Percentiles rank a stretch among this genome's conserved stretches.
Conservation (phyloP, 805 yeast species). For the Tetrapisispora phaffii region DNA sequence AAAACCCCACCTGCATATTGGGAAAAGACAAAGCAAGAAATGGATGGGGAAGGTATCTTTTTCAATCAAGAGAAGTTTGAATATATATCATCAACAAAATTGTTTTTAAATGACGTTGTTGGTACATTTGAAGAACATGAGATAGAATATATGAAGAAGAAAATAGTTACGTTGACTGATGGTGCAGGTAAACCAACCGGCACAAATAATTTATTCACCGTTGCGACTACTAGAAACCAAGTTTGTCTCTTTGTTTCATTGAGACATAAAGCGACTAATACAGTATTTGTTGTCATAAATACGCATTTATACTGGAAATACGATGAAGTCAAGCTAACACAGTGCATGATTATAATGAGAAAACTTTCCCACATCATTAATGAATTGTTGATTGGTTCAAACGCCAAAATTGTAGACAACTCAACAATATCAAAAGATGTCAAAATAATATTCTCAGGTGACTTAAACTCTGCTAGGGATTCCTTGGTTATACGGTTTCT, state of each 20-base stretch:
- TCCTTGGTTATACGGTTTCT: constrained; percentile 42
- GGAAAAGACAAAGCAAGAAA: constrained; percentile 35
- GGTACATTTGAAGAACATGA: constrained; percentile 24
- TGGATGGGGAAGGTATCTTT: constrained; percentile 55
- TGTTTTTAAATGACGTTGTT: constrained; percentile 27
- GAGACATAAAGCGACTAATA: constrained; percentile 34
- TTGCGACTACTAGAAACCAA: constrained; percentile 42
- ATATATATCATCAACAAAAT: constrained; percentile 27
- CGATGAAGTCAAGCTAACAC: constrained; percentile 46
- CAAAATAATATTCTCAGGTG: constrained; percentile 44
- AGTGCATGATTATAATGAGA: constrained; percentile 38
- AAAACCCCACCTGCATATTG: constrained; percentile 48
- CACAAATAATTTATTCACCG: constrained; percentile 20
- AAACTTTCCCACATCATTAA: constrained; percentile 24
- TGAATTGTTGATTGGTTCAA: constrained; percentile 15
- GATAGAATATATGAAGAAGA: constrained; percentile 18
- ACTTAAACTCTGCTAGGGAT: constrained; percentile 43
- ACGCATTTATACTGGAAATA: constrained; percentile 56
- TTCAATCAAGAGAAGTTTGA: constrained; percentile 41
- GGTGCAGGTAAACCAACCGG: constrained; percentile 24
- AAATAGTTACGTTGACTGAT: constrained; percentile 20
- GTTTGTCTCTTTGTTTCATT: constrained; percentile 46
- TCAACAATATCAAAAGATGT: constrained; percentile 17
- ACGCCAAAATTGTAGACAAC: constrained; percentile 1
- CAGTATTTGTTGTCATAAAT: constrained; percentile 40